A percentile compares a stretch with the other conserved stretches of the same genome.
Conservation (phyloP, 2,329 filamentous ascomycete genomes). For the Botryotinia narcissicola region DNA sequence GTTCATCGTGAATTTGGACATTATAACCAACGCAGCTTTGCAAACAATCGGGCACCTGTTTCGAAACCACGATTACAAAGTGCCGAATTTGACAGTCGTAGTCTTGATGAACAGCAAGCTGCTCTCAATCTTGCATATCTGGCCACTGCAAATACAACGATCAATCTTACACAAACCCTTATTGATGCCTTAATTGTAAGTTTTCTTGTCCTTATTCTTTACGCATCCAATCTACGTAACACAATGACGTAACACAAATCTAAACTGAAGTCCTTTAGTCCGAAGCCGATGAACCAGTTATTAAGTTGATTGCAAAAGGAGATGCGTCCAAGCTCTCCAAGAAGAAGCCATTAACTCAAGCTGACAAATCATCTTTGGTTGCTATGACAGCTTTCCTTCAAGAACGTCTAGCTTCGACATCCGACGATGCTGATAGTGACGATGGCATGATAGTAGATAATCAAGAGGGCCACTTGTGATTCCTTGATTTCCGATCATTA, state of each 20-base stretch:
- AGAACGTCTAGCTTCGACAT: constrained; percentile 21
- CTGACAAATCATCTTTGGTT: constrained; percentile 26
- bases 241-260: constrained; percentile 15
- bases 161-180: constrained; percentile 46
- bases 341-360: constrained; percentile 16
- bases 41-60: constrained; percentile 22
- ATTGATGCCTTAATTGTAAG: constrained; percentile 63
- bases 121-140: constrained; percentile 63
- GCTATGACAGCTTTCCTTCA: constrained; percentile 30
- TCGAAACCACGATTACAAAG: constrained; percentile 3
- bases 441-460: constrained; percentile 1
- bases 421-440: neutral
- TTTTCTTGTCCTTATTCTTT: constrained; percentile 28
- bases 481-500: neutral
- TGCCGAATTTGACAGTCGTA: constrained; percentile 25
- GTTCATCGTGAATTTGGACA: constrained; percentile 24
- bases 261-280: constrained; percentile 38
- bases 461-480: neutral
- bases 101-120: constrained; percentile 61
- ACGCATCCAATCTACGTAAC: neutral
- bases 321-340: constrained; percentile 27
- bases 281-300: constrained; percentile 44
- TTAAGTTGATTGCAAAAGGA: constrained; percentile 39
- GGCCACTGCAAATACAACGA: constrained; percentile 48
- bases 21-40: constrained; percentile 19